Evolutionary conservation across 2,329 filamentous ascomycete genomes (phyloP).

Genomic region (Aspergillus sp.): DNA sequence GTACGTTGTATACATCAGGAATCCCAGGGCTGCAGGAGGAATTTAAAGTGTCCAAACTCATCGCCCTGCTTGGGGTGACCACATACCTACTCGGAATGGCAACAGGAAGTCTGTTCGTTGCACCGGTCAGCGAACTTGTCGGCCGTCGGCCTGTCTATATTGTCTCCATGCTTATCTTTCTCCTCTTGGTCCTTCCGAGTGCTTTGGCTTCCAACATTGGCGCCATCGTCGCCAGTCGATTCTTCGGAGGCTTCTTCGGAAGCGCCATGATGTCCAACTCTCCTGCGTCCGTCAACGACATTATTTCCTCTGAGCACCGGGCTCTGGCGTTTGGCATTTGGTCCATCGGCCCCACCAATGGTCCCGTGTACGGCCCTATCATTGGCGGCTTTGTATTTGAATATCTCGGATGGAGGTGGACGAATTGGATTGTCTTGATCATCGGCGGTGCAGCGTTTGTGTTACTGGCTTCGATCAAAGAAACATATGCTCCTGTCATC

Average conservation of each 20-base stretch:
- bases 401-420: constrained; percentile 75
- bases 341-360: constrained; percentile 77
- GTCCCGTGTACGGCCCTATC: constrained; percentile 57
- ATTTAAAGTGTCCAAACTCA: not conserved
- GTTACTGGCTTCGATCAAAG: constrained; percentile 56
- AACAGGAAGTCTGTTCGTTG: not conserved
- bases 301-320: constrained; percentile 69
- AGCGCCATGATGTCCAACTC: constrained; percentile 75
- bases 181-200: not conserved
- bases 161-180: not conserved
- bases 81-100: not conserved
- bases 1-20: not conserved
- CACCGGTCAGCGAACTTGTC: not conserved
- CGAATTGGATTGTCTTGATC: constrained; percentile 75
- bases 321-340: constrained; percentile 75
- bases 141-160: not conserved
- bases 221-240: constrained; percentile 10
- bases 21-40: not conserved
- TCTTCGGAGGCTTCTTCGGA: constrained; percentile 48
- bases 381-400: constrained; percentile 70
- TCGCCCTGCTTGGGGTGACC: not conserved
- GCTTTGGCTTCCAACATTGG: constrained; percentile 47
- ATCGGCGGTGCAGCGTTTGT: constrained; percentile 57
- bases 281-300: constrained; percentile 74
- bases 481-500: constrained; percentile 70